Conservation (phyloP, 2,329 filamentous ascomycete genomes). For the Cercospora sp. region DNA sequence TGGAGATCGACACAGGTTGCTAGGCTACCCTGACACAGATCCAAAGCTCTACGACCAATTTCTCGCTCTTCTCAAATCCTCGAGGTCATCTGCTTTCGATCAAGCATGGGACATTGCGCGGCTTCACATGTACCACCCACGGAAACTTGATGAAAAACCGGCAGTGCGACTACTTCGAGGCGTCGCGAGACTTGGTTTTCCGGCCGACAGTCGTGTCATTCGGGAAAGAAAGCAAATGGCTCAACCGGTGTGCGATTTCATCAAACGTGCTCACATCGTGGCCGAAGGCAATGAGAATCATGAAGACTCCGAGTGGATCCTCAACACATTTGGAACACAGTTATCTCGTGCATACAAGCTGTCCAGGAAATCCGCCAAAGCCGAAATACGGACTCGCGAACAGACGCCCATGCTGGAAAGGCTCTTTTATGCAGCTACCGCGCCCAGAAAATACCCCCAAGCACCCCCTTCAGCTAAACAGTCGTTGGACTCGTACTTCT, state of each 20-base stretch:
- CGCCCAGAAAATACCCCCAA: background rate
- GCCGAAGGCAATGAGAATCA: background rate
- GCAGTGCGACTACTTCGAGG: background rate
- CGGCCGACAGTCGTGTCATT: background rate
- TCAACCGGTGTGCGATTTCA: background rate
- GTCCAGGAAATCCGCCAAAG: background rate
- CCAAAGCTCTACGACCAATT: background rate
- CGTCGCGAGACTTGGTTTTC: background rate
- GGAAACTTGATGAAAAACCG: background rate
- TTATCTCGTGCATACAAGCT: background rate
- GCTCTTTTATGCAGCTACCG: background rate
- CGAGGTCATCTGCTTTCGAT: background rate
- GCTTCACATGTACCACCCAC: background rate
- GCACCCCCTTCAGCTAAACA: background rate
- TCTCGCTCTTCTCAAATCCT: background rate
- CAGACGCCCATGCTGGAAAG: background rate
- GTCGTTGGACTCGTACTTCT: background rate
- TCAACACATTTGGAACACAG: background rate
- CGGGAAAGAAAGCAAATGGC: background rate
- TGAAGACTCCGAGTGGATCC: background rate
- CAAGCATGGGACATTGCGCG: background rate
- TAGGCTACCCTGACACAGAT: background rate
- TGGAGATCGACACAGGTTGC: background rate
- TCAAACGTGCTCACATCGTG: background rate
- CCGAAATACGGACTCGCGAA: background rate